Percentiles rank a stretch among this genome's conserved stretches.
Conservation (phyloP, 108 stramenopile genomes). For the Nitzschia sp. region DNA sequence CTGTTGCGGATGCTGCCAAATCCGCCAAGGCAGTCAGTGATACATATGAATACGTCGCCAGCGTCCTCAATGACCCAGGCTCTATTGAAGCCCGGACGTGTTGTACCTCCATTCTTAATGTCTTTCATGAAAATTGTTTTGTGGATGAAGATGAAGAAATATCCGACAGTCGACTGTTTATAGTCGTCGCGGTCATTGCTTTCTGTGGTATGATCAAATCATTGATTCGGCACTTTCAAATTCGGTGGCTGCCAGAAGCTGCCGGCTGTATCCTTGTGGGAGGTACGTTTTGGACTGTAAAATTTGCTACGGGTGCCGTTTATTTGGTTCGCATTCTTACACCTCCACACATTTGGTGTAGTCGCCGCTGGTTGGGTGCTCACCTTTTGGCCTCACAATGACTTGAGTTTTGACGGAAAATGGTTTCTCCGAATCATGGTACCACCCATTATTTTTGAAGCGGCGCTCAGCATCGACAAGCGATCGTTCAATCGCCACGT, state of each 20-base stretch:
- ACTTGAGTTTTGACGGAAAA: conserved; percentile 80
- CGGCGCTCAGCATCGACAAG: conserved; percentile 86
- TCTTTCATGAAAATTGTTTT: conserved; percentile 87
- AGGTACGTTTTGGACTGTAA: conserved; percentile 28
- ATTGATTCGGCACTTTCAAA: conserved; percentile 80
- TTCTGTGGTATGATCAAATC: conserved; percentile 87
- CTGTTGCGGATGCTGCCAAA: conserved; percentile 38
- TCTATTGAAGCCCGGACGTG: conserved; percentile 80
- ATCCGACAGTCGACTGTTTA: conserved; percentile 73
- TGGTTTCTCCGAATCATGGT: conserved; percentile 90
- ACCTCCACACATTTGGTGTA: too few species aligned
- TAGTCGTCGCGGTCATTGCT: conserved; percentile 82
- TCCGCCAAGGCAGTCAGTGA: conserved; percentile 67
- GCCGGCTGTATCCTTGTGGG: conserved; percentile 87
- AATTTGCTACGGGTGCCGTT: background rate
- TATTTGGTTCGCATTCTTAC: background rate
- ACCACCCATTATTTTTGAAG: conserved; percentile 91
- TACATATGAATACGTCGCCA: conserved; percentile 54
- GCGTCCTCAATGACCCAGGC: conserved; percentile 71
- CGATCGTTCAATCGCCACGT: conserved; percentile 72
- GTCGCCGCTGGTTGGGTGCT: conserved; percentile 73
- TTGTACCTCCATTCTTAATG: conserved; percentile 84
- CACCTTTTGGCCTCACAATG: conserved; percentile 72
- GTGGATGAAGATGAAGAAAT: conserved; percentile 74
- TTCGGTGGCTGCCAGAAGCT: conserved; percentile 86